phyloP scores from a whole-genome alignment of 75 land plant genomes.

The Cupressus sempervirens region DNA sequence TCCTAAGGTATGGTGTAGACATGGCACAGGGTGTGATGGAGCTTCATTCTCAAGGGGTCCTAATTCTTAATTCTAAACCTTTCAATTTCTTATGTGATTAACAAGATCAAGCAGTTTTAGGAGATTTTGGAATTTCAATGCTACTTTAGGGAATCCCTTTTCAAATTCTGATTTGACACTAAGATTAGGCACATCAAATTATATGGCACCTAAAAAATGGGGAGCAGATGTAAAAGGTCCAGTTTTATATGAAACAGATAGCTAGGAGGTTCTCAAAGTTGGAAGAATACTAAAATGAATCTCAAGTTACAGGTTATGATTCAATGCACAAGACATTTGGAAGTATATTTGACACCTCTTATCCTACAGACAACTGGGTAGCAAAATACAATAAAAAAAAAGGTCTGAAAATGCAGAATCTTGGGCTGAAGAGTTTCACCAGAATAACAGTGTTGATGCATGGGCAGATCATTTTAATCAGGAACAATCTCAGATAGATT shows the following conservation, averaged over 20 bases:
- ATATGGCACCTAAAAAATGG: slow-evolving; percentile 99
- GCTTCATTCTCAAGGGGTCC: slow-evolving; percentile 77
- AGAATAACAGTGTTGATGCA: slow-evolving; percentile 63
- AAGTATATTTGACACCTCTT: slow-evolving; percentile 16
- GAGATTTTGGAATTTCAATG: slow-evolving; percentile 83
- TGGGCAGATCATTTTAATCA: slow-evolving; percentile 93
- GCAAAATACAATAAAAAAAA: slow-evolving; percentile 52
- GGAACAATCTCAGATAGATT: slow-evolving; percentile 56
- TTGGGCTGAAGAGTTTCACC: slow-evolving; percentile 90
- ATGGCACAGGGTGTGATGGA: slow-evolving; percentile 72
- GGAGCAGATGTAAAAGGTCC: slow-evolving; percentile 71
- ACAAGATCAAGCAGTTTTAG: slow-evolving; percentile 66
- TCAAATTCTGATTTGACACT: slow-evolving; percentile 41
- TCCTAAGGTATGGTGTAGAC: slow-evolving; percentile 72
- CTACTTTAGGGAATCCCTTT: slow-evolving; percentile 48
- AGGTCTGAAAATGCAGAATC: slow-evolving; percentile 22
- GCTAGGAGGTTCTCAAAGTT: slow-evolving; percentile 66
- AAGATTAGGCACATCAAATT: slow-evolving; percentile 89
- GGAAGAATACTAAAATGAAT: slow-evolving; percentile 90
- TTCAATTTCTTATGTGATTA: slow-evolving; percentile 77
- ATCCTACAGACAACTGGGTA: slow-evolving; percentile 67
- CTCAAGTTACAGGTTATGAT: slow-evolving; percentile 45
- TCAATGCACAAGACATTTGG: slow-evolving; percentile 16
- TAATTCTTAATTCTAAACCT: slow-evolving; percentile 89
- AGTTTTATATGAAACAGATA: no score